Conservation (phyloP, 257 asterid genomes). For the Ophiorrhiza pumila region DNA sequence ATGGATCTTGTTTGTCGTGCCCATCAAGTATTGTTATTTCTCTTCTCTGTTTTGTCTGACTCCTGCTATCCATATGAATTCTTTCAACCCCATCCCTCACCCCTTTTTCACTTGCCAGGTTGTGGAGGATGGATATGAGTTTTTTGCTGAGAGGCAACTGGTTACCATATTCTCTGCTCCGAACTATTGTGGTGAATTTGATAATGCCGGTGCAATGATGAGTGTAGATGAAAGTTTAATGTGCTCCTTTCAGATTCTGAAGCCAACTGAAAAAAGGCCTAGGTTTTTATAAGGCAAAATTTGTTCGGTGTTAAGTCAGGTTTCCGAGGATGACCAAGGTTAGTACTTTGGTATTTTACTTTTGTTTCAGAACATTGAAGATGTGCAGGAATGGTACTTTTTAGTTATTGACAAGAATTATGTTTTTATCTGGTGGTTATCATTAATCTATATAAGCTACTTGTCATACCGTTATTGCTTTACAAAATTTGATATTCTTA, state of each 20-base stretch:
- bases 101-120: constrained; percentile 37
- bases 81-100: not conserved
- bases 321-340: constrained; percentile 24
- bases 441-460: not conserved
- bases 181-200: constrained; percentile 79
- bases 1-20: constrained; percentile 86
- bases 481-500: not conserved
- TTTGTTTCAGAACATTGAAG: not conserved
- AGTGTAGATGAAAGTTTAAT: constrained; percentile 81
- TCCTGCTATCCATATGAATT: constrained; percentile 12
- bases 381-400: not conserved
- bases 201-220: constrained; percentile 89
- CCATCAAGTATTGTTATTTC: constrained; percentile 54
- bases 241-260: constrained; percentile 87
- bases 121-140: constrained; percentile 85
- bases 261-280: constrained; percentile 53
- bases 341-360: constrained; percentile 2
- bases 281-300: constrained; percentile 26
- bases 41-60: constrained; percentile 1
- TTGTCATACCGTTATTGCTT: not conserved
- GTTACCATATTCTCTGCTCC: constrained; percentile 87
- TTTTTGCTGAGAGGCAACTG: constrained; percentile 78
- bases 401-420: not conserved
- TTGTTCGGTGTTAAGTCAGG: constrained; percentile 5
- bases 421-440: not conserved